Evolutionary conservation across 192 early-diverging fungal species (phyloP), one percentile per base, ranked within the genome.

Genomic region (Podila minutissima): DNA sequence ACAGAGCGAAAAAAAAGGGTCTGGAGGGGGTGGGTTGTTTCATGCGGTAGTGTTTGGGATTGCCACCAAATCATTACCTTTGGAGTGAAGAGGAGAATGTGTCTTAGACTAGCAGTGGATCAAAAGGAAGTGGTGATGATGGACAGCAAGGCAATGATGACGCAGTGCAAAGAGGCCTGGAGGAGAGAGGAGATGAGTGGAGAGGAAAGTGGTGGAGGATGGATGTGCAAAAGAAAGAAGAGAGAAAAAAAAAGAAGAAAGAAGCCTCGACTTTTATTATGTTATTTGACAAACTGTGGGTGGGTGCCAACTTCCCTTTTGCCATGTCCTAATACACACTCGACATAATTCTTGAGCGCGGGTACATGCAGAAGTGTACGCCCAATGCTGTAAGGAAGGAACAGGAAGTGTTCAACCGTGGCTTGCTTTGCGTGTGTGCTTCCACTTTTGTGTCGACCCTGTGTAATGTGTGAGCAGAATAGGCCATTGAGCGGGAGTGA

Each of bases 181-280:
- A 33, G 33, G 5, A 33, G 20, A 55, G 53, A 20, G n/a, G 20
- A 7, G 50, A 22, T 3, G 38, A 38, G 58, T 31, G 24, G 29
- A 20, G 32, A 20, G 11, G n/a, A 17, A 65, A 29, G 10, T 3
- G 37, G 24, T 10, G 12, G 9, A 12, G 22, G n/a, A 11, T 53
- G n/a, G 50, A 26, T 19, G n/a, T 55, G 24, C 0, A 66, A 53
- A 66, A 66, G 41, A n/a, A 17, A 65, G 50, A 53, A 49, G 28
- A 26, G 20, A 9, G 46, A 51, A 61, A 17, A 55, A 17, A 29
- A 11, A 64, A 26, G 24, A 58, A 70, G 3, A 55, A n/a, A 38
- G 48, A 66, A 17, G 35, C 9, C 35, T 55, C 53, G 24, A 55
- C 53, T 12, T 55, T 55, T 26, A 55, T 24, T 55, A n/a, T 10